These are phyloP conservation scores for Tulasnella sp. DNA, from an alignment of 768 basidiomycete species.

Conservation along the genomic window DNA sequence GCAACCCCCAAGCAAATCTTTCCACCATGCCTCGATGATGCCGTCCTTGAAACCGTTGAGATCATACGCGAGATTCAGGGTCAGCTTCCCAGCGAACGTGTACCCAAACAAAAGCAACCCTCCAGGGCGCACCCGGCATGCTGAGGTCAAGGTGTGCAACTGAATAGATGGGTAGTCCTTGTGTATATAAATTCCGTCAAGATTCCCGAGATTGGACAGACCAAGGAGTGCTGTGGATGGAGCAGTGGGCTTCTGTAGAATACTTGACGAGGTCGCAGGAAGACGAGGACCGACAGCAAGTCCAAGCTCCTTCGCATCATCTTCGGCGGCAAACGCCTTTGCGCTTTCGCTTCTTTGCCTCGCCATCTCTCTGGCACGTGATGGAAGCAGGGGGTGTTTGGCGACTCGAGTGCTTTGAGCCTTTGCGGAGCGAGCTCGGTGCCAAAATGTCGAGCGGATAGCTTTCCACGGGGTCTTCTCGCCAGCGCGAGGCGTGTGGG, in stretches of 20 bases:
- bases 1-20: slow-evolving; percentile 51
- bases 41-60: slow-evolving; percentile 65
- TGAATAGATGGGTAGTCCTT: slow-evolving; percentile 50
- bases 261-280: not conserved
- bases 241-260: not conserved
- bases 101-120: slow-evolving; percentile 81
- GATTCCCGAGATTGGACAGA: slow-evolving; percentile 73
- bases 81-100: slow-evolving; percentile 68
- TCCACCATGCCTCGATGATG: slow-evolving; percentile 64
- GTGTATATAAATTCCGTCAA: slow-evolving; percentile 78
- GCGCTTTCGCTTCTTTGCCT: slow-evolving; percentile 56
- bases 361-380: slow-evolving; percentile 63
- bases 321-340: slow-evolving; percentile 66
- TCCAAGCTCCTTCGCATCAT: slow-evolving; percentile 43
- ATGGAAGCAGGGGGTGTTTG: slow-evolving; percentile 57
- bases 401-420: slow-evolving; percentile 59
- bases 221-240: slow-evolving; percentile 68
- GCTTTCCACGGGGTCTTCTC: not conserved
- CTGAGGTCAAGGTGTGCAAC: slow-evolving; percentile 73
- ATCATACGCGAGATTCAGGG: slow-evolving; percentile 77
- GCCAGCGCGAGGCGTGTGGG: slow-evolving; percentile 37
- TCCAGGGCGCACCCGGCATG: slow-evolving; percentile 68
- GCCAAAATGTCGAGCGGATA: slow-evolving; percentile 52
- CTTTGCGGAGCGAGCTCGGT: slow-evolving; percentile 64
- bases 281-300: not conserved